Base-by-base conservation (phyloP, 495 filamentous ascomycete genomes). In the Podospora pseudopauciseta region DNA sequence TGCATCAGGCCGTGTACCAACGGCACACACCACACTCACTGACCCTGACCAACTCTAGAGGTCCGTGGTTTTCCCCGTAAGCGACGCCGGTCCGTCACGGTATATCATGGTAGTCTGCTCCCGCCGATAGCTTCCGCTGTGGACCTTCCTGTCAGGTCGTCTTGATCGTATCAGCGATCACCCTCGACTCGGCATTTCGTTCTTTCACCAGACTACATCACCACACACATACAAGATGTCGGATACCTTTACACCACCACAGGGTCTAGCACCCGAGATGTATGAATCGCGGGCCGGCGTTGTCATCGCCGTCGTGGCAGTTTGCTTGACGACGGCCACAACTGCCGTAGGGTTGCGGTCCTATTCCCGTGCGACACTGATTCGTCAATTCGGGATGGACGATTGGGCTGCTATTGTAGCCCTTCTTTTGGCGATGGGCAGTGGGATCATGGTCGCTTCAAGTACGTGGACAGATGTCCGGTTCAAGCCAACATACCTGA, bases 351-450 rank as follows among this genome's bases (percentile, higher is more conserved):
- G 68, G 15, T 68, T 82, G 34, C 75, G 82, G 60, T 68, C 76
- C 20, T 83, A 84, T 65, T 74, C 78, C 56, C 76, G 82, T 54
- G 73, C 72, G 20, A 61, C 72, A 63, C 67, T 83, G 49, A 74
- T 83, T 30, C 78, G 74, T 53, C 77, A 78, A 63, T 77, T 83
- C 65, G 82, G 82, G n/a, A 18, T 71, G 6, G 82, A 84, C 62
- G 82, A 84, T 65, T 78, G 65, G 64, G 70, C 72, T 15, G 75
- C 75, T 13, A 69, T 77, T 20, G 49, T 69, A n/a, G 72, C 75
- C 16, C 23, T 75, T 5, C 18, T 75, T 23, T 67, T 77, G 16
- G 71, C 73, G 16, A 54, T 69, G 1, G 73, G 73, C 3, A 75
- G 73, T 39, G 73, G 75, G 4, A 62, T 65, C 18, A 72, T 71